These are phyloP conservation scores for Candida krabiensis DNA, from an alignment of 805 yeast genomes.

Conservation along the genomic window DNA sequence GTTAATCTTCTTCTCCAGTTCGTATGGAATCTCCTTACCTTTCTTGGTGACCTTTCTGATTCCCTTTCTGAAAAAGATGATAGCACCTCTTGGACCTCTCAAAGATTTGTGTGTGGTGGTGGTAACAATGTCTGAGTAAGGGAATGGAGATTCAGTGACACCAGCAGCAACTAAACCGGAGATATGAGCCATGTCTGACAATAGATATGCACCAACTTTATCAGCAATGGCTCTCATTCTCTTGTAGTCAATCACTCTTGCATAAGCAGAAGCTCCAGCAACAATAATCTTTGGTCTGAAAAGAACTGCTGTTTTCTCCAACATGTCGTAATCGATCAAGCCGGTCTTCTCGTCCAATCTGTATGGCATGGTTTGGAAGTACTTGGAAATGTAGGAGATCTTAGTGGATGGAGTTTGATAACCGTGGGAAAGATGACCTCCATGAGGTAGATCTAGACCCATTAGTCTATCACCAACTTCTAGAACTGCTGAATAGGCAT, in stretches of 20 bases:
- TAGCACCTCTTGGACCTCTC: constrained; percentile 99
- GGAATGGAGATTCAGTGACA: constrained; percentile 90
- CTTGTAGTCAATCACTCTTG: constrained; percentile 85
- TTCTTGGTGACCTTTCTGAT: constrained; percentile 77
- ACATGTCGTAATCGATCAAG: constrained; percentile 84
- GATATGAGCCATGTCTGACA: constrained; percentile 97
- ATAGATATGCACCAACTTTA: constrained; percentile 86
- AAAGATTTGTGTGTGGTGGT: constrained; percentile 97
- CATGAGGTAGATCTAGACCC: constrained; percentile 98
- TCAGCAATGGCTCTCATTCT: constrained; percentile 90
- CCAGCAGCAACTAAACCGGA: constrained; percentile 96
- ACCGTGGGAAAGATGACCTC: constrained; percentile 97
- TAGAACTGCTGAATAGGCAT: constrained; percentile 86
- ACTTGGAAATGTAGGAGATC: constrained; percentile 88
- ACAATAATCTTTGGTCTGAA: constrained; percentile 94
- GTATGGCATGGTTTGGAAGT: constrained; percentile 98
- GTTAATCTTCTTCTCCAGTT: constrained; percentile 88
- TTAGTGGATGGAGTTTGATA: constrained; percentile 89
- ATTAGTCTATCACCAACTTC: constrained; percentile 89
- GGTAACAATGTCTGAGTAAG: constrained; percentile 92
- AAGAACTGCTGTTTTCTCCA: constrained; percentile 76
- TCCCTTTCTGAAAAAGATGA: constrained; percentile 97
- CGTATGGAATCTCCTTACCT: constrained; percentile 83
- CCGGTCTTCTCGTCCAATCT: constrained; percentile 86
- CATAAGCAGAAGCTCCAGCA: constrained; percentile 97